phyloP scores from a whole-genome alignment of 768 basidiomycete species.

The Psilocybe azurescens region DNA sequence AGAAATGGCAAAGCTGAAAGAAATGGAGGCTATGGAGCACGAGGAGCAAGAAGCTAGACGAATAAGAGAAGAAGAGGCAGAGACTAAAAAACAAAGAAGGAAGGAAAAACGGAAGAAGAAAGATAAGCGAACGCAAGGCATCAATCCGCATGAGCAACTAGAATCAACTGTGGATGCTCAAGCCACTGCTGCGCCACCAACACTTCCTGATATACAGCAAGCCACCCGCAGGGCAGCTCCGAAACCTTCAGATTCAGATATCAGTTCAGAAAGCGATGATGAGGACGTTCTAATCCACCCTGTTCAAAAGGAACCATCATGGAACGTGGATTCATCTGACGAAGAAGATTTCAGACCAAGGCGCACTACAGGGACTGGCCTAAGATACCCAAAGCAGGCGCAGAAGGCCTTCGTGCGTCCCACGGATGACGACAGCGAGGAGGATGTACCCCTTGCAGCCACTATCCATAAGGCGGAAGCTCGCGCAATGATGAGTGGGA shows the following conservation, averaged over 20 bases:
- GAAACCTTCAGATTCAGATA: conserved; percentile 47
- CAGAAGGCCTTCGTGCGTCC: conserved; percentile 20
- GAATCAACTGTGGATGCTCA: conserved; percentile 19
- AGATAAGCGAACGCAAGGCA: conserved; percentile 28
- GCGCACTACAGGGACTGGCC: conserved; percentile 64
- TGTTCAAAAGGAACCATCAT: conserved; percentile 26
- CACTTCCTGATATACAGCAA: conserved; percentile 49
- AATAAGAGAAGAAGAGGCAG: conserved; percentile 50
- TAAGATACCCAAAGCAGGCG: conserved; percentile 47
- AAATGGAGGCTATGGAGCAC: conserved; percentile 75
- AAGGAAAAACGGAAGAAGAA: conserved; percentile 57
- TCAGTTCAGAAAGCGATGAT: conserved; percentile 55
- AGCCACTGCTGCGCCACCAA: conserved; percentile 33
- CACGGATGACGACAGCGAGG: conserved; percentile 68
- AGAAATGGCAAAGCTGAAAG: conserved; percentile 80
- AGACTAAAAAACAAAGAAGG: conserved; percentile 48
- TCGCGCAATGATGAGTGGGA: conserved; percentile 38
- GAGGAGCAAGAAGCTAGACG: conserved; percentile 57
- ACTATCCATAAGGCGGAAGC: conserved; percentile 61
- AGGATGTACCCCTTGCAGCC: conserved; percentile 78
- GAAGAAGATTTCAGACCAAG: conserved; percentile 60
- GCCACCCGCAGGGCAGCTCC: conserved; percentile 44
- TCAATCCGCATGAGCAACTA: conserved; percentile 18
- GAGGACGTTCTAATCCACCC: conserved; percentile 18
- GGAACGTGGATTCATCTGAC: conserved; percentile 68